Percentiles rank a stretch among this genome's conserved stretches.
These are phyloP conservation scores for Starmerella stellata DNA, from an alignment of 805 yeast genomes.

Conservation along the genomic window DNA sequence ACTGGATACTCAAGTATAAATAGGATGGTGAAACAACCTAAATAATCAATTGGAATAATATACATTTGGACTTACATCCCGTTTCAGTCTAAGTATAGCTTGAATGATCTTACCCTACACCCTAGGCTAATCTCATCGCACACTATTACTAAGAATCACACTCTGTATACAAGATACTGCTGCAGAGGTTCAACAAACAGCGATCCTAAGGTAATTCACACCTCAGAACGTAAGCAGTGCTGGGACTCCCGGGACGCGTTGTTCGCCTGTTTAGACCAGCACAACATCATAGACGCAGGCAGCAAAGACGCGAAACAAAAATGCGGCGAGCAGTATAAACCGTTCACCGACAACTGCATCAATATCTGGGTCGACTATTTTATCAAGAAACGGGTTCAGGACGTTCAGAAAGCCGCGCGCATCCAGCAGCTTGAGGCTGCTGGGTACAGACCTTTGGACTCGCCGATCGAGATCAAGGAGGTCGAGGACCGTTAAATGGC, in stretches of 20 bases:
- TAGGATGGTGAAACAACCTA: too few relatives aligned
- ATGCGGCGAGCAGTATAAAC: slow-evolving; percentile 41
- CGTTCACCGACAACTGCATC: slow-evolving; percentile 59
- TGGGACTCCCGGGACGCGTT: slow-evolving; percentile 79
- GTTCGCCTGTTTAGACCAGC: slow-evolving; percentile 54
- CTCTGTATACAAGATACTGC: too few relatives aligned
- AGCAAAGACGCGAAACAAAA: slow-evolving; percentile 25
- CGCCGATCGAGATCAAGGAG: slow-evolving; percentile 11
- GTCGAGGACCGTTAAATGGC: slow-evolving; percentile 8
- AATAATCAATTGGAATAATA: too few relatives aligned
- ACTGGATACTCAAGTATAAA: too few relatives aligned
- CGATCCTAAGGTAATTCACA: slow-evolving; percentile 26
- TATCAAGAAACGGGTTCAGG: slow-evolving; percentile 74
- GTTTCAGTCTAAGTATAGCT: too few relatives aligned
- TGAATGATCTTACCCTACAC: too few relatives aligned
- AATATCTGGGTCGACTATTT: slow-evolving; percentile 79
- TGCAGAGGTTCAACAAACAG: too few relatives aligned
- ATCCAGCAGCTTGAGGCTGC: slow-evolving; percentile 52
- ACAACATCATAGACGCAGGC: slow-evolving; percentile 51
- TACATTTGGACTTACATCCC: too few relatives aligned
- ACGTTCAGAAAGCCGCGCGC: slow-evolving; percentile 48
- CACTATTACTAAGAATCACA: too few relatives aligned
- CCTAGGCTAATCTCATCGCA: too few relatives aligned
- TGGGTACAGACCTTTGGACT: slow-evolving; percentile 26
- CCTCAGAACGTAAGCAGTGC: slow-evolving; percentile 46